Conservation (phyloP, 163 green algal genomes). For the Volvox carteri region DNA sequence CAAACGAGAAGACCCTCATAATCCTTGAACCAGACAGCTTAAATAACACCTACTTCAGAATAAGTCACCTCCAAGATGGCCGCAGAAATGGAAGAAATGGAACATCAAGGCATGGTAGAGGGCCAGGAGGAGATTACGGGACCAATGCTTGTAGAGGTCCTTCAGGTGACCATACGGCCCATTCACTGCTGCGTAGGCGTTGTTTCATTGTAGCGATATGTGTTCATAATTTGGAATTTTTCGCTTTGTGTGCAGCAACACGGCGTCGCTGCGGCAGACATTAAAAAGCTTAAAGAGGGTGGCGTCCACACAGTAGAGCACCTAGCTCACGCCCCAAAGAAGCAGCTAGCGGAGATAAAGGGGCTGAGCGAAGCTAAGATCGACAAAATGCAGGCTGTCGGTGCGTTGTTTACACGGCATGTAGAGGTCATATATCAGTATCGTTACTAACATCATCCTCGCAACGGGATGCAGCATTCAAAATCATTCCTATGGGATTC, state of each 20-base stretch:
- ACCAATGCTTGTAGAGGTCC: constrained; percentile 34
- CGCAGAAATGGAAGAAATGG: constrained; percentile 42
- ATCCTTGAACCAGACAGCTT: neutral
- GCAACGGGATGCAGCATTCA: constrained; percentile 79
- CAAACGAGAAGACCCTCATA: too few relatives aligned
- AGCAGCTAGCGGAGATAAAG: constrained; percentile 93
- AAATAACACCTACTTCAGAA: too few relatives aligned
- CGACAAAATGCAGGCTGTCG: constrained; percentile 93
- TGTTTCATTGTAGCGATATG: too few relatives aligned
- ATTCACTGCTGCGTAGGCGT: neutral
- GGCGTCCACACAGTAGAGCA: constrained; percentile 81
- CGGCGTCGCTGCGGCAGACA: constrained; percentile 81
- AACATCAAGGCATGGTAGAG: constrained; percentile 27
- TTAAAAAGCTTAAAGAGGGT: constrained; percentile 97
- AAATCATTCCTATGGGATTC: constrained; percentile 96
- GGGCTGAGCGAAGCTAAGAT: constrained; percentile 98
- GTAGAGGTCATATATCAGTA: neutral
- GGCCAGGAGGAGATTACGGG: constrained; percentile 42
- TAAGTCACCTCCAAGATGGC: constrained; percentile 33
- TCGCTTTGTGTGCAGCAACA: constrained; percentile 55
- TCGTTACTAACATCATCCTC: neutral
- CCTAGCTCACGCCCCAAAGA: constrained; percentile 88
- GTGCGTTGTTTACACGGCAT: constrained; percentile 62
- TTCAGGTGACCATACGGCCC: constrained; percentile 7
- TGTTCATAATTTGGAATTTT: neutral